Base-by-base conservation (phyloP, 2,329 filamentous ascomycete species). In the Aspergillus sojae region DNA sequence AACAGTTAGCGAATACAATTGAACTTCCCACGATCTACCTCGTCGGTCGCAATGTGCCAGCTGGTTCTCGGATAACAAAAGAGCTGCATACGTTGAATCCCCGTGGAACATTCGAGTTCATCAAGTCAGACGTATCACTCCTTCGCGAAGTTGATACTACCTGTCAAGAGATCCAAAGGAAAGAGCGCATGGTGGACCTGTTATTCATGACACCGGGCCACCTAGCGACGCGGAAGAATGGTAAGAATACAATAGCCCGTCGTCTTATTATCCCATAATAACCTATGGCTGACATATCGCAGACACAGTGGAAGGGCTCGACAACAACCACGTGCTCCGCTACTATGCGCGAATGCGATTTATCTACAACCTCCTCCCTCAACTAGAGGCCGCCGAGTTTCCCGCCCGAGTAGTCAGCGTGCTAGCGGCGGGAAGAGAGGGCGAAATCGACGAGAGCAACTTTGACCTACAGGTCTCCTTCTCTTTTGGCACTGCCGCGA, bases 81-180 rank as follows among this genome's bases (percentile, higher is more conserved):
- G 81, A 84, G 62, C 82, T 80, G 62, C 67, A 76, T 55, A 60
- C 63, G n/a, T 56, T 83, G 7, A 85, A 84, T 59, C 75, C 82
- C 5, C 43, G 57, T 7, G 65, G 65, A 3, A 26, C 45, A 5
- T 67, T 59, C 19, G 54, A 46, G 21, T 67, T 67, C 43, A 59
- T 67, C 16, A n/a, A 81, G 62, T 65, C 64, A 5, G 85, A 88
- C 54, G 77, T 84, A 52, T 82, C 81, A 10, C 73, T 86, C 5
- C 72, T 88, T 32, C 79, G 77, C 53, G 83, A 81, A 32, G 84
- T 86, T 9, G 85, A 88, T 68, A 71, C 76, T 2, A 76, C 82
- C 0, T 86, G 83, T 64, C 72, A 75, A 12, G 71, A 80, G 34
- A 84, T 88, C 60, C 74, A 71, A 28, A 62, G 67, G 56, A 68